Conservation (phyloP, 345 rosid species). For the Eucalyptus paniculata region DNA sequence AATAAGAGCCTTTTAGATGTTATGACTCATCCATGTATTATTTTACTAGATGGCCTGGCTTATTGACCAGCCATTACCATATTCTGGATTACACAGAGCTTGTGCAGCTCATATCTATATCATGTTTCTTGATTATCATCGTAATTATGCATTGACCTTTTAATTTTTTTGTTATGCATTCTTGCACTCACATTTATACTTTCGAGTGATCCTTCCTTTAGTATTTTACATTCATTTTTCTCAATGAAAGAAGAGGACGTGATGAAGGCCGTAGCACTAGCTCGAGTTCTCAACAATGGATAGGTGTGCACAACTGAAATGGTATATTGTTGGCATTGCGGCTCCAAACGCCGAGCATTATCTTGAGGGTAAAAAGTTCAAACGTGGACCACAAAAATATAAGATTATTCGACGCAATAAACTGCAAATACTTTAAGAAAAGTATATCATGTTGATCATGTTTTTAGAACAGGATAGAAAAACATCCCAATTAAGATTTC, state of each 20-base stretch:
- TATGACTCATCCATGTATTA: background rate
- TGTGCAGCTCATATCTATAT: background rate
- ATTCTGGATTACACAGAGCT: background rate
- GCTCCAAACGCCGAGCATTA: too few relatives aligned
- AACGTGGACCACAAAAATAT: background rate
- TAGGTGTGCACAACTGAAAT: background rate
- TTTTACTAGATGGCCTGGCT: background rate
- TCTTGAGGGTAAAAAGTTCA: too few relatives aligned
- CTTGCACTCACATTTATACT: background rate
- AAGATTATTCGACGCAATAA: background rate
- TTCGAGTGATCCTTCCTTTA: background rate
- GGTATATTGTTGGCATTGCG: background rate
- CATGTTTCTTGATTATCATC: background rate
- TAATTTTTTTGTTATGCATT: background rate
- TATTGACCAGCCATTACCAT: background rate
- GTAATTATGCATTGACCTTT: background rate
- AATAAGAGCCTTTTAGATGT: background rate
- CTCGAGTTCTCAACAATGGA: background rate
- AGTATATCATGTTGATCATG: background rate
- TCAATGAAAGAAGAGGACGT: background rate
- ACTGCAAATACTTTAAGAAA: background rate
- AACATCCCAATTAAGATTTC: background rate
- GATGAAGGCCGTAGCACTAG: background rate
- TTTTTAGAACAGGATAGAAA: background rate
- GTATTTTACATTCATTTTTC: background rate